phyloP scores from a whole-genome alignment of 345 rosid genomes.

The Laguncularia racemosa region DNA sequence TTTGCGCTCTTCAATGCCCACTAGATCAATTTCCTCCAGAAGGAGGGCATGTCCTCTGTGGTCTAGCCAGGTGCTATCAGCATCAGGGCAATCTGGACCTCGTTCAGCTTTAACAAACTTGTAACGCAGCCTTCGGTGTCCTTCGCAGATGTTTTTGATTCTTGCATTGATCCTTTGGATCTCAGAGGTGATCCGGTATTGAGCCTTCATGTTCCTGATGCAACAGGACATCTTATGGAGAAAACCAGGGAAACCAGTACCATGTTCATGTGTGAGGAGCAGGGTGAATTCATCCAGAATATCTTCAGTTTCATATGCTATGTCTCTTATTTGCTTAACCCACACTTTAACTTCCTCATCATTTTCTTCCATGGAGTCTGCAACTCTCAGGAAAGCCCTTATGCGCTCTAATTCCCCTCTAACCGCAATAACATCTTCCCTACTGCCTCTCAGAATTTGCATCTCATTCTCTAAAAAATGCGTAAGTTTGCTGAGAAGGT shows the following conservation, averaged over 20 bases:
- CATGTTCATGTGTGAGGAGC: slow-evolving; percentile 11
- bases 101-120: slow-evolving; percentile 7
- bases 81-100: neutral
- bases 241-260: slow-evolving; percentile 5
- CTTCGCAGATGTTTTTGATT: slow-evolving; percentile 9
- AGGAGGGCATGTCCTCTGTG: slow-evolving; percentile 24
- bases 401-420: slow-evolving; percentile 19
- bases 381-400: slow-evolving; percentile 17
- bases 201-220: slow-evolving; percentile 19
- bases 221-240: slow-evolving; percentile 14
- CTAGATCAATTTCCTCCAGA: slow-evolving; percentile 23
- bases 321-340: slow-evolving; percentile 28
- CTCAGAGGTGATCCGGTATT: slow-evolving; percentile 10
- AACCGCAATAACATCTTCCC: too few relatives aligned
- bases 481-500: too few relatives aligned
- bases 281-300: slow-evolving; percentile 22
- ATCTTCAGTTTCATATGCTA: slow-evolving; percentile 26
- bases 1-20: slow-evolving; percentile 28
- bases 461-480: too few relatives aligned
- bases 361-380: slow-evolving; percentile 17
- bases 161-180: slow-evolving; percentile 15
- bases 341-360: slow-evolving; percentile 16
- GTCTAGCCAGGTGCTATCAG: slow-evolving; percentile 10
- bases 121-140: slow-evolving; percentile 13
- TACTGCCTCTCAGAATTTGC: too few relatives aligned